Evolutionary conservation across 2,329 filamentous ascomycete genomes (phyloP).

Genomic region (Pyrenochaeta sp.): DNA sequence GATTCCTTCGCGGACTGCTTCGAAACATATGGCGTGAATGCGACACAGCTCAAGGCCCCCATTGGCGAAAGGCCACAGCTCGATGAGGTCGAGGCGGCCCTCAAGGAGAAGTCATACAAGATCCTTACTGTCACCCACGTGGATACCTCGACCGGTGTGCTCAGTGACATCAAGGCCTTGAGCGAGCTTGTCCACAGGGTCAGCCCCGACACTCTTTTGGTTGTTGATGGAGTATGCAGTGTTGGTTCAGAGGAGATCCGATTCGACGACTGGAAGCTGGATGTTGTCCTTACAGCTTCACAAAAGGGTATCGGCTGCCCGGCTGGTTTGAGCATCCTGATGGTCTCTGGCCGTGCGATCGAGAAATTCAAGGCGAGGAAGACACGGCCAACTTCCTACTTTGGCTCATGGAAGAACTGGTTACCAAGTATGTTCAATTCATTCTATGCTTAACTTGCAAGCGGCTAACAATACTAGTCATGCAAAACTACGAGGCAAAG

Average conservation of each 20-base stretch:
- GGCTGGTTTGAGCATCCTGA: conserved; percentile 90
- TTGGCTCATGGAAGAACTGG: conserved; percentile 98
- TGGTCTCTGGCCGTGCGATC: conserved; percentile 90
- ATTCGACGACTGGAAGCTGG: conserved; percentile 93
- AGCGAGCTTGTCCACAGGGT: conserved; percentile 83
- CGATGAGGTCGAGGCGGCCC: conserved; percentile 83
- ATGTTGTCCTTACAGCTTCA: conserved; percentile 90
- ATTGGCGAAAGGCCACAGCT: conserved; percentile 89
- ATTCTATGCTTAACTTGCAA: neutral
- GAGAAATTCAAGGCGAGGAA: conserved; percentile 80
- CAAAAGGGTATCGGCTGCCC: conserved; percentile 98
- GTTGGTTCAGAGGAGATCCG: conserved; percentile 95
- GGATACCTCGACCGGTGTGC: conserved; percentile 94
- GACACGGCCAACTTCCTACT: conserved; percentile 85
- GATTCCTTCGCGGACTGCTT: conserved; percentile 95
- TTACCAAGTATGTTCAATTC: conserved; percentile 70
- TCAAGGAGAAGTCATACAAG: conserved; percentile 93
- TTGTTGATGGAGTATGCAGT: conserved; percentile 97
- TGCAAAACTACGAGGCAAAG: conserved; percentile 98
- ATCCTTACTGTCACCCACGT: conserved; percentile 94
- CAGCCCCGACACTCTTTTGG: conserved; percentile 87
- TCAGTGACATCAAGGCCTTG: conserved; percentile 87
- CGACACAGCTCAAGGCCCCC: conserved; percentile 86
- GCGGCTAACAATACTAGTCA: conserved; percentile 67
- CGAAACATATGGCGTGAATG: conserved; percentile 86